These are phyloP conservation scores for Euclidium syriacum DNA, from an alignment of 345 rosid species.

Conservation along the genomic window DNA sequence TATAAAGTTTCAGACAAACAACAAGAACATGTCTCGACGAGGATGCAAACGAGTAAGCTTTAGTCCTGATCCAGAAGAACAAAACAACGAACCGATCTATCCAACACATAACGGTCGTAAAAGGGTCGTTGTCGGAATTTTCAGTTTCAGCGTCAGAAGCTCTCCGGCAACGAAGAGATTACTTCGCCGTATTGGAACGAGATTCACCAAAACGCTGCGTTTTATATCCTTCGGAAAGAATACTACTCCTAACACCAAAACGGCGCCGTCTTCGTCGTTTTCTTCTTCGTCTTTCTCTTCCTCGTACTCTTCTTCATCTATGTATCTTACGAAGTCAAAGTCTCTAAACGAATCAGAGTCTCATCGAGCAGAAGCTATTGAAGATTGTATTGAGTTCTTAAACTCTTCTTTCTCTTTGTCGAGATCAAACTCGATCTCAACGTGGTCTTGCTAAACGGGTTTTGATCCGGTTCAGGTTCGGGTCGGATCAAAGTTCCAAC, in stretches of 20 bases:
- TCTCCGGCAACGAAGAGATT: slow-evolving; percentile 31
- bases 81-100: slow-evolving; percentile 10
- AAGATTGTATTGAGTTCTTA: slow-evolving; percentile 87
- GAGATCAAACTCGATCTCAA: slow-evolving; percentile 63
- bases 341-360: slow-evolving; percentile 68
- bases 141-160: slow-evolving; percentile 29
- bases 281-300: slow-evolving; percentile 29
- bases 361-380: slow-evolving; percentile 80
- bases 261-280: neutral
- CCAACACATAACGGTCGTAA: slow-evolving; percentile 11
- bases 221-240: slow-evolving; percentile 38
- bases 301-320: slow-evolving; percentile 34
- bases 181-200: slow-evolving; percentile 46
- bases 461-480: slow-evolving; percentile 1
- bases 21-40: slow-evolving; percentile 50
- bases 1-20: slow-evolving; percentile 11
- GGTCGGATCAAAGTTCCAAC: neutral
- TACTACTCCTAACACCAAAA: neutral
- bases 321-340: slow-evolving; percentile 49
- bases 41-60: slow-evolving; percentile 56
- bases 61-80: slow-evolving; percentile 49
- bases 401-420: slow-evolving; percentile 71
- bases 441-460: slow-evolving; percentile 35
- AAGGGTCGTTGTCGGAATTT: slow-evolving; percentile 35
- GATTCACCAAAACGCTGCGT: slow-evolving; percentile 45